phyloP scores from a whole-genome alignment of 2,329 filamentous ascomycete genomes.

The Tympanopsis confertula region DNA sequence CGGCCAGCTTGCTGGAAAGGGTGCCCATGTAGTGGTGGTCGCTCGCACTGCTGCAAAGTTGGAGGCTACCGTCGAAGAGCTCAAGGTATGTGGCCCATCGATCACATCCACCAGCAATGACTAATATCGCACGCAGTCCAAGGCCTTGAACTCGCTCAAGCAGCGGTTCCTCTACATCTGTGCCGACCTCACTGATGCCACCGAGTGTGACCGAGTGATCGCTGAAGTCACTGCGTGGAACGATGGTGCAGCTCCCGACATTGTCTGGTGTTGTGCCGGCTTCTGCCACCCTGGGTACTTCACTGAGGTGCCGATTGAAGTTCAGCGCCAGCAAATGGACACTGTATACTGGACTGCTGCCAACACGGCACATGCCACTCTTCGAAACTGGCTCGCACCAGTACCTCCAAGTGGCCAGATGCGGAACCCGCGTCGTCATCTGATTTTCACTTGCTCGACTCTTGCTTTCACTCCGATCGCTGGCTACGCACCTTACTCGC shows the following conservation, averaged over 20 bases:
- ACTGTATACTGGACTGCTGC: slow-evolving; percentile 26
- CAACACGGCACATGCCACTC: slow-evolving; percentile 22
- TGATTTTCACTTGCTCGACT: slow-evolving; percentile 58
- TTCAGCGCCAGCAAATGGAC: slow-evolving; percentile 21
- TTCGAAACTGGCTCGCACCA: slow-evolving; percentile 15
- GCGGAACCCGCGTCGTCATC: slow-evolving; percentile 30
- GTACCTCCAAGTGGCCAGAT: not conserved
- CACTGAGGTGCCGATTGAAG: slow-evolving; percentile 18
- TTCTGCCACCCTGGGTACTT: slow-evolving; percentile 38
- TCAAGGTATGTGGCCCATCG: slow-evolving; percentile 28
- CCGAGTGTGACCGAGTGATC: slow-evolving; percentile 45
- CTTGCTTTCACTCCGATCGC: slow-evolving; percentile 49
- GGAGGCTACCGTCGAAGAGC: slow-evolving; percentile 37
- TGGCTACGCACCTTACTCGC: slow-evolving; percentile 55
- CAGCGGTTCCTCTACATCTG: slow-evolving; percentile 56
- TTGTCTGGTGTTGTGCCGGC: slow-evolving; percentile 58
- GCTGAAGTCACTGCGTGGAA: slow-evolving; percentile 52
- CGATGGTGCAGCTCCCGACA: slow-evolving; percentile 40
- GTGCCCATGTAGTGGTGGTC: slow-evolving; percentile 58
- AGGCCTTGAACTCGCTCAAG: too few species aligned
- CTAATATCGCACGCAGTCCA: too few species aligned
- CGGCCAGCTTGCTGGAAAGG: slow-evolving; percentile 49
- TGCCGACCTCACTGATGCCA: slow-evolving; percentile 47
- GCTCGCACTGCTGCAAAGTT: slow-evolving; percentile 52
- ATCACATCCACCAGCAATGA: not conserved